phyloP scores from a whole-genome alignment of 345 rosid genomes.

The Hibiscus tridactylites region DNA sequence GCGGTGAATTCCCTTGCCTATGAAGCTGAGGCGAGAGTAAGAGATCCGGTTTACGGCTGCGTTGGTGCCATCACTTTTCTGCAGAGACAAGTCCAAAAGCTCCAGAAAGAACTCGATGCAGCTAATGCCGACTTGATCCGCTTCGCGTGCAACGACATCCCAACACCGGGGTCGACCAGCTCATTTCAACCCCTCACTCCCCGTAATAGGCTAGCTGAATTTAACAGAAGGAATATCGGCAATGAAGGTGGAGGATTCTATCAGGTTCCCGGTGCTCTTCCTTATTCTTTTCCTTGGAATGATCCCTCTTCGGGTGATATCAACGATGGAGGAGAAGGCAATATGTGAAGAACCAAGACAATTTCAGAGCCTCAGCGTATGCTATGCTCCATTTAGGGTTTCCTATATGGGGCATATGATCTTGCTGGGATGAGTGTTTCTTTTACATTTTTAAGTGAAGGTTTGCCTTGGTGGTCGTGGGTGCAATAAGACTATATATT shows the following conservation, averaged over 20 bases:
- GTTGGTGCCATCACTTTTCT: slow-evolving; percentile 85
- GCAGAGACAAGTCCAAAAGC: slow-evolving; percentile 82
- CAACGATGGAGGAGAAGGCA: slow-evolving; percentile 48
- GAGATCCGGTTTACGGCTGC: slow-evolving; percentile 90
- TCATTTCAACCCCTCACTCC: slow-evolving; percentile 25
- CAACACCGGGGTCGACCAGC: slow-evolving; percentile 1
- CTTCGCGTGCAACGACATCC: slow-evolving; percentile 38
- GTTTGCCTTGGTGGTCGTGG: slow-evolving; percentile 15
- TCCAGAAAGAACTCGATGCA: slow-evolving; percentile 81
- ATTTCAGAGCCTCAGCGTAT: neutral
- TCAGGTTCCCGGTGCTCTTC: slow-evolving; percentile 18
- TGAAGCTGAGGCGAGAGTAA: slow-evolving; percentile 89
- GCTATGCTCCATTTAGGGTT: slow-evolving; percentile 23
- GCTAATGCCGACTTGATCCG: slow-evolving; percentile 81
- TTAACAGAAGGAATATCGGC: slow-evolving; percentile 21
- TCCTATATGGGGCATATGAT: slow-evolving; percentile 7
- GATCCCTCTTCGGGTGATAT: slow-evolving; percentile 33
- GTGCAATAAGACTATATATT: neutral
- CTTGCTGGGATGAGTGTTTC: slow-evolving; percentile 8
- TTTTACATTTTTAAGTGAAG: neutral
- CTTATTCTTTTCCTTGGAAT: slow-evolving; percentile 44
- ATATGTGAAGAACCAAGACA: slow-evolving; percentile 29
- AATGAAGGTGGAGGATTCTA: slow-evolving; percentile 24
- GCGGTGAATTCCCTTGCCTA: slow-evolving; percentile 91
- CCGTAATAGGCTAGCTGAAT: slow-evolving; percentile 20